Evolutionary conservation across 805 yeast genomes (phyloP).

Genomic region (Ogataea paraovalis): DNA sequence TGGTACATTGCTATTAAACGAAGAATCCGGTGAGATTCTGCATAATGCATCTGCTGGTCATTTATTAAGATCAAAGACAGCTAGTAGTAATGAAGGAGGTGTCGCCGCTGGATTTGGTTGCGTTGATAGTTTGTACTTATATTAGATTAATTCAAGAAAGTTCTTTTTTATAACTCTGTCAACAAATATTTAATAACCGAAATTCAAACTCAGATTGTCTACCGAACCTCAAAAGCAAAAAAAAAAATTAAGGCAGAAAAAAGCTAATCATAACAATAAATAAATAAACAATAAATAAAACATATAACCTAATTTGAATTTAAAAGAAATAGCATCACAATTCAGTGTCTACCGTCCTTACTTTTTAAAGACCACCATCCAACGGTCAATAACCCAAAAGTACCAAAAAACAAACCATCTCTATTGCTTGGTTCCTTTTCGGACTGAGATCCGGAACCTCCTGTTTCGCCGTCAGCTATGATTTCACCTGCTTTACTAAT

Average conservation of each 20-base stretch:
- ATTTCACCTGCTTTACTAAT: constrained; percentile 20
- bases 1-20: constrained; percentile 78
- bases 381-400: constrained; percentile 23
- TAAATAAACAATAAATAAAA: not conserved
- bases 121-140: constrained; percentile 75
- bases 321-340: not conserved
- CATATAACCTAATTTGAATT: not conserved
- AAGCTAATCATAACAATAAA: too few relatives aligned
- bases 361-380: constrained; percentile 33
- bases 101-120: constrained; percentile 99
- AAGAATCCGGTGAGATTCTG: constrained; percentile 48
- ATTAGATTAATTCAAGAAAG: too few relatives aligned
- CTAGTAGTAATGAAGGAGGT: constrained; percentile 92
- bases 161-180: too few relatives aligned
- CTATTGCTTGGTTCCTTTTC: constrained; percentile 1
- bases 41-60: constrained; percentile 75
- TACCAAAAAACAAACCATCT: constrained; percentile 24
- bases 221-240: not conserved
- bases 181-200: not conserved
- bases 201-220: not conserved
- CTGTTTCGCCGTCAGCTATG: constrained; percentile 4
- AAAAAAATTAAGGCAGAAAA: not conserved
- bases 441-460: not conserved
- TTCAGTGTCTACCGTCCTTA: constrained; percentile 18
- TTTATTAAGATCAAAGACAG: constrained; percentile 83